Conservation (phyloP, 495 filamentous ascomycete species). For the Hyaloscypha variabilis region DNA sequence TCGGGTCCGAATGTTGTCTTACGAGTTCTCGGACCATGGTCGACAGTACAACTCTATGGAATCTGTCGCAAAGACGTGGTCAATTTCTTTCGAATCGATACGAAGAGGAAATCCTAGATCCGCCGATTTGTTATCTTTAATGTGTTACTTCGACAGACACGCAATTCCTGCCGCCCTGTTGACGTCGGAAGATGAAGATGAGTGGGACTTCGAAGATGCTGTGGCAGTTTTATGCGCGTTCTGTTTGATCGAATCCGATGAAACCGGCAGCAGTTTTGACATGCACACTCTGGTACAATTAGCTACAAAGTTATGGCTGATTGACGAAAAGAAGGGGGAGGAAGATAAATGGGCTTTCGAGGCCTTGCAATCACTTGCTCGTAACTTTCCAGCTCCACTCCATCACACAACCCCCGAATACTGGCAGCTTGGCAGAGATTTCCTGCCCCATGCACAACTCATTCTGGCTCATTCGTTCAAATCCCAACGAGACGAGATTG, state of each 20-base stretch:
- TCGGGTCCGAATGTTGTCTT: constrained; percentile 15
- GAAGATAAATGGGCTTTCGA: constrained; percentile 3
- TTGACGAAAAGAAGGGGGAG: neutral
- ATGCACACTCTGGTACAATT: constrained; percentile 51
- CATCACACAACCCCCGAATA: constrained; percentile 2
- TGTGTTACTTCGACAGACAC: constrained; percentile 37
- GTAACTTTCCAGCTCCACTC: constrained; percentile 1
- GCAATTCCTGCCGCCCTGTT: constrained; percentile 34
- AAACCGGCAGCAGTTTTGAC: constrained; percentile 29
- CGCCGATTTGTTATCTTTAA: constrained; percentile 34
- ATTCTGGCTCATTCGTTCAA: neutral
- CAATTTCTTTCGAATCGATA: constrained; percentile 50
- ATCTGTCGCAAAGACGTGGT: constrained; percentile 46
- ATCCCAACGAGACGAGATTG: neutral
- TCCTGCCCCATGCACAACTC: constrained; percentile 7
- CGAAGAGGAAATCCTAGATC: constrained; percentile 23
- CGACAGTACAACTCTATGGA: constrained; percentile 20
- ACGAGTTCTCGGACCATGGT: constrained; percentile 12
- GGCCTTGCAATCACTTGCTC: constrained; percentile 4
- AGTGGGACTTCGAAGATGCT: constrained; percentile 30
- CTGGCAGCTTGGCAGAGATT: neutral
- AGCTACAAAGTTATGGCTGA: constrained; percentile 44
- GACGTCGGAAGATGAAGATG: constrained; percentile 7
- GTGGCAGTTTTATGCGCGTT: constrained; percentile 38
- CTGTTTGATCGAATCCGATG: constrained; percentile 40